These are phyloP conservation scores for Colletotrichum magnum DNA, from an alignment of 2,329 filamentous ascomycete species.

Conservation along the genomic window DNA sequence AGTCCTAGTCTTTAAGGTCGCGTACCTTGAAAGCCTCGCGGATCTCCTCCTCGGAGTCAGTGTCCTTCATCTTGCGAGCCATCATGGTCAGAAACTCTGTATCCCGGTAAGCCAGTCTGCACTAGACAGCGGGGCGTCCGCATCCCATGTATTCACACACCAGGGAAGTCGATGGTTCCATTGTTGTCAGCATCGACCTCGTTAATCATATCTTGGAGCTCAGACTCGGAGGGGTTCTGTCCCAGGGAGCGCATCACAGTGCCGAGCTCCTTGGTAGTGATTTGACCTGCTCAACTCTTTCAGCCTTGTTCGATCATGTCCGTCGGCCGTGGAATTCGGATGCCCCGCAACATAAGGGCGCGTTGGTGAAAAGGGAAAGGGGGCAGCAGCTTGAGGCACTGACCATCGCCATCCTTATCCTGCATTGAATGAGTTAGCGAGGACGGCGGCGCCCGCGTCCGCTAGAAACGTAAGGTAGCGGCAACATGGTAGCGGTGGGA, in stretches of 20 bases:
- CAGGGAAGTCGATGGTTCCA: conserved; percentile 91
- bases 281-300: conserved; percentile 75
- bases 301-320: conserved; percentile 41
- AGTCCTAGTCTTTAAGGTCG: neutral
- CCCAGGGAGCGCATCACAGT: conserved; percentile 93
- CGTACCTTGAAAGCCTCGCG: conserved; percentile 87
- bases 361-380: conserved; percentile 3
- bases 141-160: conserved; percentile 62
- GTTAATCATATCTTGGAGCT: conserved; percentile 95
- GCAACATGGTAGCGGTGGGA: conserved; percentile 40
- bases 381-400: conserved; percentile 57
- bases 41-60: conserved; percentile 92
- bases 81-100: conserved; percentile 95
- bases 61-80: conserved; percentile 95
- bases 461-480: conserved; percentile 12
- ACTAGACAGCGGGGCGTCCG: neutral
- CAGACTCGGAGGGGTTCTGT: conserved; percentile 91
- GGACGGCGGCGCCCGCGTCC: conserved; percentile 33
- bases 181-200: conserved; percentile 95
- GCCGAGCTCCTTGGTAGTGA: conserved; percentile 91
- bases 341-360: neutral
- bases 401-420: conserved; percentile 94
- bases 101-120: conserved; percentile 46
- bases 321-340: neutral
- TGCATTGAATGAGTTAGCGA: conserved; percentile 61